Percentiles rank a stretch among this genome's conserved stretches.
Evolutionary conservation across 1,284 basidiomycete genomes (phyloP).

Genomic region (Amylostereum areolatum): DNA sequence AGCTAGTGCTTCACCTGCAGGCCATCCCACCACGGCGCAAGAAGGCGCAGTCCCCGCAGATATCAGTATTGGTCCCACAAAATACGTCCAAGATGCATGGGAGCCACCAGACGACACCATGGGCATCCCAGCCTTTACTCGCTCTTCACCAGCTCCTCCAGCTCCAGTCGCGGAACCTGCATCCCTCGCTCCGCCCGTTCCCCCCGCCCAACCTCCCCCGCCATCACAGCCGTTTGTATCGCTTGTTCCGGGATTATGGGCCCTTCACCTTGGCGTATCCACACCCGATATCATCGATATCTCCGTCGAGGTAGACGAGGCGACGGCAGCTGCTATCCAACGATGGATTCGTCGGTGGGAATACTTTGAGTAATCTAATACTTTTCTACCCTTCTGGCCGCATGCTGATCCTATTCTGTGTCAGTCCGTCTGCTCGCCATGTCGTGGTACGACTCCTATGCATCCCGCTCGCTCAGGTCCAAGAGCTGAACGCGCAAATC

Average conservation of each 20-base stretch:
- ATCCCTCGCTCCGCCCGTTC: neutral
- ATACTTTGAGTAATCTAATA: conserved; percentile 18
- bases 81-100: no score
- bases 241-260: conserved; percentile 35
- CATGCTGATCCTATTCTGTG: conserved; percentile 15
- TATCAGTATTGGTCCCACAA: no score
- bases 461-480: conserved; percentile 25
- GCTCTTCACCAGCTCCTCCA: neutral
- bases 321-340: conserved; percentile 19
- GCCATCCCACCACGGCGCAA: no score
- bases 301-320: conserved; percentile 28
- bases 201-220: neutral
- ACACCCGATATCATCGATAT: conserved; percentile 22
- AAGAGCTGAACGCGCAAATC: conserved; percentile 21
- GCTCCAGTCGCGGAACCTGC: neutral
- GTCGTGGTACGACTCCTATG: conserved; percentile 36
- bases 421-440: conserved; percentile 11
- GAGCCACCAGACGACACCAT: neutral
- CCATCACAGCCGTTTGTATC: neutral
- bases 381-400: neutral
- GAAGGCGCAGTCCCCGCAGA: no score
- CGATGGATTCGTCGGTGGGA: conserved; percentile 18
- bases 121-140: conserved; percentile 1
- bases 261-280: conserved; percentile 25
- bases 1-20: no score